Evolutionary conservation across 176 grass and related monocot genomes (phyloP), one percentile per base, ranked within the genome.

Genomic region (Canna indica): DNA sequence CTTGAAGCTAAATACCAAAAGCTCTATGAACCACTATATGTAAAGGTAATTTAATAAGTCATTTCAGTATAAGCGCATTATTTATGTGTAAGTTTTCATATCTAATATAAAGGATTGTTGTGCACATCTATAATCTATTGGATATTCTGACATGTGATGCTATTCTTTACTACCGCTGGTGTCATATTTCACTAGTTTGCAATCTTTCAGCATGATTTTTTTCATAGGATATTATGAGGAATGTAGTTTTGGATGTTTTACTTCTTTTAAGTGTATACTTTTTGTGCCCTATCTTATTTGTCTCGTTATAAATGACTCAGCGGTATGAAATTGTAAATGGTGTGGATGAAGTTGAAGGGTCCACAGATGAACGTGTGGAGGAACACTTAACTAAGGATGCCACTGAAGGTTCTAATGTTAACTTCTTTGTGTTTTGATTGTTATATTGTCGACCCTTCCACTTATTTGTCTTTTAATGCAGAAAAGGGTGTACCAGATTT

Each of bases 1-100:
- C 85, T 91, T 56, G 93, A 96, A 83, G 86, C 86, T 44, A 96
- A 91, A 78, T 96, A 91, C 76, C 86, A 96, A 86, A 96, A 96
- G 67, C 59, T 91, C 35, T 96, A 96, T 13, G 84, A 90, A 73
- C 93, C 93, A 48, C 79, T 96, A 18, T 96, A 91, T 76, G 72
- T 79, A 14, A 96, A 96, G 88, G 93, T 90, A 64, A 22, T 59
- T 72, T 31, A 35, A 33, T 70, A 18, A 10, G 7, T 9, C 27
- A 22, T 70, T 46, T 5, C 27, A 31, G 27, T 8, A 69, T 42
- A 36, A n/a, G n/a, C n/a, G n/a, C n/a, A n/a, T n/a, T n/a, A n/a
- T n/a, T 73, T 61, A 0, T 57, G 15, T 60, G 25, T 30, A 2
- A 9, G 58, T 10, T 30, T 30, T 30, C 50, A 24, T 54, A 54